Evolutionary conservation across 371 early-diverging fungal species (phyloP).

Genomic region (Batrachochytrium dendrobatidis): DNA sequence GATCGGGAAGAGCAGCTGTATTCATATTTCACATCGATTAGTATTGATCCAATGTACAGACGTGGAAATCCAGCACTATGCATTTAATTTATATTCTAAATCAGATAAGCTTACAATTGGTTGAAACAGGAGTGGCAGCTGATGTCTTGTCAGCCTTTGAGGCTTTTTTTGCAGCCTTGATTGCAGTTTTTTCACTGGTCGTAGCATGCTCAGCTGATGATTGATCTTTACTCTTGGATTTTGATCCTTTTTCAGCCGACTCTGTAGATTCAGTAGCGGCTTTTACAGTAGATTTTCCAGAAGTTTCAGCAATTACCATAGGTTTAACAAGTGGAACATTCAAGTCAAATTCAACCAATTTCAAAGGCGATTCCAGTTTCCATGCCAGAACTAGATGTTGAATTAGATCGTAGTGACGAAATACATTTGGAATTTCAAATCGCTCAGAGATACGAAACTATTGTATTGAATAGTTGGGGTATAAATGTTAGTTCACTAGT

Average conservation of each 20-base stretch:
- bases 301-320: neutral
- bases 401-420: constrained; percentile 16
- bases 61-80: neutral
- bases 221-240: neutral
- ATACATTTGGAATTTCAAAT: constrained; percentile 7
- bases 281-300: neutral
- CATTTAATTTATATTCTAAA: neutral
- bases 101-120: neutral
- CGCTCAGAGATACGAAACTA: constrained; percentile 3
- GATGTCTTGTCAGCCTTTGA: neutral
- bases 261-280: neutral
- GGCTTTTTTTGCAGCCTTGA: neutral
- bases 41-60: neutral
- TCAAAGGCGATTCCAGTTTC: neutral
- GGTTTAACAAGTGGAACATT: constrained; percentile 10
- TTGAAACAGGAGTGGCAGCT: neutral
- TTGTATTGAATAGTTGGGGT: neutral
- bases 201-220: neutral
- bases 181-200: neutral
- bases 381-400: constrained; percentile 9
- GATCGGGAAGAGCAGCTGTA: constrained; percentile 4
- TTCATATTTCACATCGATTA: neutral
- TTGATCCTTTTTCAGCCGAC: neutral
- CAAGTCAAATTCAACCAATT: constrained; percentile 12
- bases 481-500: neutral